phyloP scores from a whole-genome alignment of 1,284 basidiomycete species.

The Tilletiaria anomala region DNA sequence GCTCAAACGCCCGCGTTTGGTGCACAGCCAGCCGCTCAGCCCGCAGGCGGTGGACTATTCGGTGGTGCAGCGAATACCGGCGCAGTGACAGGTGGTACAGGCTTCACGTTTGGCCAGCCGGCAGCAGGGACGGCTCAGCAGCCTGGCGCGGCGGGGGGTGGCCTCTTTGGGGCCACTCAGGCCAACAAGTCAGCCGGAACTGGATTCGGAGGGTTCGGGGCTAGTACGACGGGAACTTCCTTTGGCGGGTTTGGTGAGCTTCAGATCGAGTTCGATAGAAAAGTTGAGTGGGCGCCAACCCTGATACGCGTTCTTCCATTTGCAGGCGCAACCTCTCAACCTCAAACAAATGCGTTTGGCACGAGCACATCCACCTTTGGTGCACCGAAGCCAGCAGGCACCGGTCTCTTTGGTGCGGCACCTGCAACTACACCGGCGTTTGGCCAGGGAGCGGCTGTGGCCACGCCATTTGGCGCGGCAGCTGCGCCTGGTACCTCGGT shows the following conservation, averaged over 20 bases:
- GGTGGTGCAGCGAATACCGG: not conserved
- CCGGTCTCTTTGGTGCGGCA: not conserved
- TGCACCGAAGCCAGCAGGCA: slow-evolving; percentile 1
- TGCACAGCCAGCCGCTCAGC: not conserved
- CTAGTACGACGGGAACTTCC: not conserved
- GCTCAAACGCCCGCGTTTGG: not conserved
- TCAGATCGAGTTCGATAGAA: not conserved
- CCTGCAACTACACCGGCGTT: not conserved
- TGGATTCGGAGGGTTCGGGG: slow-evolving; percentile 11
- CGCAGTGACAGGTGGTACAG: not conserved
- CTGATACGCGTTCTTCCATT: not conserved
- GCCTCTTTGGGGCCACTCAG: slow-evolving; percentile 28
- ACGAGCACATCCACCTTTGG: not conserved
- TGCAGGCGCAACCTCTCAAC: not conserved
- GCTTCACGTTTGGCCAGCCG: not conserved
- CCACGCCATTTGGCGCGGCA: not conserved
- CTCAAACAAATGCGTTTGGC: not conserved
- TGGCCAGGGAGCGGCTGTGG: not conserved
- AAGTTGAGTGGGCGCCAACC: not conserved
- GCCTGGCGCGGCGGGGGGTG: slow-evolving; percentile 4
- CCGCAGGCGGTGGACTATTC: not conserved
- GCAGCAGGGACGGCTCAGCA: not conserved
- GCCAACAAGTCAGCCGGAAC: slow-evolving; percentile 29
- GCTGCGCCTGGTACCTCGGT: not conserved
- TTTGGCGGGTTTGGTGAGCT: not conserved